Percentiles rank a stretch among this genome's conserved stretches.
Conservation (phyloP, 2,329 filamentous ascomycete genomes). For the Monilinia polystroma region DNA sequence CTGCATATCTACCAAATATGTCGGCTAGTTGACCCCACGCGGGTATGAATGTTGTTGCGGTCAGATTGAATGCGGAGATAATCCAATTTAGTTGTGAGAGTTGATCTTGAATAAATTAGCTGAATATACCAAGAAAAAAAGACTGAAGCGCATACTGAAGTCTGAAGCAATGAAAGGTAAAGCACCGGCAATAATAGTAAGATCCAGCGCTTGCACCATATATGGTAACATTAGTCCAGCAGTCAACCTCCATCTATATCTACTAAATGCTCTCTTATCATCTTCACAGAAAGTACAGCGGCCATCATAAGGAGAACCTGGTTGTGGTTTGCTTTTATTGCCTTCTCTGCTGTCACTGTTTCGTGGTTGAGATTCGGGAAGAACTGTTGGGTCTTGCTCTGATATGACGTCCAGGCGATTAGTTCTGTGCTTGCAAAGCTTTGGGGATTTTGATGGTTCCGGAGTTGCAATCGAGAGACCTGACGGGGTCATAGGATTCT, state of each 20-base stretch:
- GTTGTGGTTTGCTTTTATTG: not conserved
- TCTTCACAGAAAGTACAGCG: constrained; percentile 30
- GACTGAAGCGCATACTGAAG: constrained; percentile 49
- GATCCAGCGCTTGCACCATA: constrained; percentile 60
- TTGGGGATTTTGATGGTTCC: not conserved
- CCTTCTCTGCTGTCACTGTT: not conserved
- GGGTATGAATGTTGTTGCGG: constrained; percentile 65
- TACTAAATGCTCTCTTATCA: constrained; percentile 41
- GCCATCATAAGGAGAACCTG: not conserved
- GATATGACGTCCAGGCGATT: not conserved
- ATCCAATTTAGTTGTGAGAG: constrained; percentile 66
- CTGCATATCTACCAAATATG: constrained; percentile 61
- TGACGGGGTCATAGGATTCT: not conserved
- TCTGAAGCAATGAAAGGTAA: constrained; percentile 63
- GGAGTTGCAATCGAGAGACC: not conserved
- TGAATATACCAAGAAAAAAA: not conserved
- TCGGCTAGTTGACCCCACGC: constrained; percentile 64
- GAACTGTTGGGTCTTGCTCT: constrained; percentile 4
- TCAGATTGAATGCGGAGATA: constrained; percentile 66
- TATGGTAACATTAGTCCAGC: constrained; percentile 59
- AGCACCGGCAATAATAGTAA: constrained; percentile 62
- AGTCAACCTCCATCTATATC: constrained; percentile 59
- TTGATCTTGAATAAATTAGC: constrained; percentile 43
- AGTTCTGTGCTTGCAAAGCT: constrained; percentile 17
- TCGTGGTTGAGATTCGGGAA: not conserved